Conservation (phyloP, 2,329 filamentous ascomycete genomes). For the Fusarium tricinctum region DNA sequence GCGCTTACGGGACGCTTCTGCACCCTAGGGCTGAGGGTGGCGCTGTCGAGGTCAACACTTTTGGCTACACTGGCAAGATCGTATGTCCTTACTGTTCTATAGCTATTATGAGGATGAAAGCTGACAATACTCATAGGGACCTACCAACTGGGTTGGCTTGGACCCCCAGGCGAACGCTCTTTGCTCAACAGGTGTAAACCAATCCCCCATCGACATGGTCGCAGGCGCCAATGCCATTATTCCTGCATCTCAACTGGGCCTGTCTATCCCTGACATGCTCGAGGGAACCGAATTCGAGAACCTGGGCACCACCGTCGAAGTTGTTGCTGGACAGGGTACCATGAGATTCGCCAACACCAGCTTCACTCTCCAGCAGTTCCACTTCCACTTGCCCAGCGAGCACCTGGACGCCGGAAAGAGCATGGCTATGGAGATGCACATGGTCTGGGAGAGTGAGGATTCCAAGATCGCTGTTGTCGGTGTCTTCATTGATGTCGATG, state of each 20-base stretch:
- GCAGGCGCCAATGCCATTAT: constrained; percentile 46
- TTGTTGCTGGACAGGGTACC: constrained; percentile 57
- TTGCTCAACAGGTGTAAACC: constrained; percentile 63
- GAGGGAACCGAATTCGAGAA: constrained; percentile 63
- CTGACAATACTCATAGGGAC: constrained; percentile 53
- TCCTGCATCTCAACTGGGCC: constrained; percentile 51
- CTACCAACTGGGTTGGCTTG: constrained; percentile 66
- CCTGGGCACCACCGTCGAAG: constrained; percentile 66
- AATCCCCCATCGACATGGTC: constrained; percentile 70
- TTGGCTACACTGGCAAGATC: constrained; percentile 50
- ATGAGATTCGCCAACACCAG: constrained; percentile 57
- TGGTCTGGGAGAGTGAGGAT: constrained; percentile 49
- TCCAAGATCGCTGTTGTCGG: constrained; percentile 51
- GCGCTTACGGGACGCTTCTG: constrained; percentile 57
- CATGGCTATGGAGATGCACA: constrained; percentile 52
- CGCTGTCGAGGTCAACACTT: constrained; percentile 52
- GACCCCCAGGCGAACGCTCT: constrained; percentile 57
- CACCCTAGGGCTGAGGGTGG: constrained; percentile 52
- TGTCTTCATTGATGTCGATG: constrained; percentile 47
- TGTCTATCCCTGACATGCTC: constrained; percentile 55
- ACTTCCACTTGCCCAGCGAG: constrained; percentile 73
- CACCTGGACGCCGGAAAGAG: constrained; percentile 63
- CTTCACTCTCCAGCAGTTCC: constrained; percentile 67
- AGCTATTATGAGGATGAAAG: neutral
- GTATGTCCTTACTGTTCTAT: neutral